Conservation (phyloP, 768 basidiomycete genomes). For the Boletus subparvulus region DNA sequence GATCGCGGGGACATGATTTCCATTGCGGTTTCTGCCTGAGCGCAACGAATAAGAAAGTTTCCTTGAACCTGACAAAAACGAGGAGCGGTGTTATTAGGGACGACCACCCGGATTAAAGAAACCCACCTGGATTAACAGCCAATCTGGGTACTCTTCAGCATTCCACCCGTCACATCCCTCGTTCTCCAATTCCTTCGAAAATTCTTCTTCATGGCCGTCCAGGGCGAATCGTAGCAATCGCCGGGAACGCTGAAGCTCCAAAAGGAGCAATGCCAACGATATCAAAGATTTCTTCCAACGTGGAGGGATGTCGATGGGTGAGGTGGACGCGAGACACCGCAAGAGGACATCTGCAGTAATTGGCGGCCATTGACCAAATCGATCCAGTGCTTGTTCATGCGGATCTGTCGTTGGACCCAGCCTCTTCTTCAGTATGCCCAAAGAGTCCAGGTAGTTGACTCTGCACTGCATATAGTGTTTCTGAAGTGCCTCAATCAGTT, state of each 20-base stretch:
- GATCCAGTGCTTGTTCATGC: conserved; percentile 9
- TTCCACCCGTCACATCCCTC: neutral
- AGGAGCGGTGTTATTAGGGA: conserved; percentile 32
- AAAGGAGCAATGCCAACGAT: neutral
- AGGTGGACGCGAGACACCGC: neutral
- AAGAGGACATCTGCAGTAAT: neutral
- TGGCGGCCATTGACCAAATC: neutral
- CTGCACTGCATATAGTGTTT: neutral
- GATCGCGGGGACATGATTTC: conserved; percentile 45
- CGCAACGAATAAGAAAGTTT: neutral
- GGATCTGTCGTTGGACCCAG: neutral
- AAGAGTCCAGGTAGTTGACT: neutral
- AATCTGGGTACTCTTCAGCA: neutral
- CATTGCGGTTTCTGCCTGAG: conserved; percentile 28
- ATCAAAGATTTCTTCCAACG: neutral
- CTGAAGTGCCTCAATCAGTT: neutral
- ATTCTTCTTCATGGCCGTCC: neutral
- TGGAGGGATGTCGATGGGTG: neutral
- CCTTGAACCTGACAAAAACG: neutral
- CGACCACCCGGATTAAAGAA: neutral
- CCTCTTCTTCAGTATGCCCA: neutral
- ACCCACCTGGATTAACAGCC: neutral
- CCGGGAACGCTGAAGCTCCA: neutral
- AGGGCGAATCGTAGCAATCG: neutral
- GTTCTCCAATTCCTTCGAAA: neutral